phyloP scores from a whole-genome alignment of 306 rosid species.

The Begonia peltatifolia region DNA sequence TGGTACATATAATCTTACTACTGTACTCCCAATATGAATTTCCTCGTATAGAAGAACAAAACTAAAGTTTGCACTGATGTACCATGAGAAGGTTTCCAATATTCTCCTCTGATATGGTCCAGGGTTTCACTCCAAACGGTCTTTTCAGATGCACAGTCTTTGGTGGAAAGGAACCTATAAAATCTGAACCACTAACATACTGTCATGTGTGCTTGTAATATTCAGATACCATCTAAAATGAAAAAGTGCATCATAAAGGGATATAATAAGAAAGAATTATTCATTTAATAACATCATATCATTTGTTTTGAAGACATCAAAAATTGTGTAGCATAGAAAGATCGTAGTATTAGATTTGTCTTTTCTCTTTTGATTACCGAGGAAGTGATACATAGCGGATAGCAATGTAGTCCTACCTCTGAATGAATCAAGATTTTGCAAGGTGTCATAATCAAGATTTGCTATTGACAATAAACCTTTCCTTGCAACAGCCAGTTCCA shows the following conservation, averaged over 20 bases:
- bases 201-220: conserved; percentile 9
- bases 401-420: conserved; percentile 31
- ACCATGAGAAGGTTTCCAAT: conserved; percentile 96
- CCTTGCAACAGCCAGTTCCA: conserved; percentile 88
- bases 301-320: no score
- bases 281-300: no score
- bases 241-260: neutral
- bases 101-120: conserved; percentile 78
- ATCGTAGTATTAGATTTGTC: neutral
- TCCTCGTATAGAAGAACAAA: neutral
- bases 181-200: conserved; percentile 32
- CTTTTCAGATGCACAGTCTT: conserved; percentile 53
- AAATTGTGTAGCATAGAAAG: neutral
- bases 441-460: conserved; percentile 70
- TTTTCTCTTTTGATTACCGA: neutral
- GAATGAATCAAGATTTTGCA: conserved; percentile 76
- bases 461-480: conserved; percentile 78
- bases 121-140: conserved; percentile 75
- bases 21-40: conserved; percentile 1
- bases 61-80: conserved; percentile 14
- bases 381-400: neutral
- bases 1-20: neutral
- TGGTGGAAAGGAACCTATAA: conserved; percentile 64
- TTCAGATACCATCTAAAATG: conserved; percentile 1
- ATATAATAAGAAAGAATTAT: neutral